These are phyloP conservation scores for Nicotiana sylvestris DNA, from an alignment of 257 asterid genomes.

Conservation along the genomic window DNA sequence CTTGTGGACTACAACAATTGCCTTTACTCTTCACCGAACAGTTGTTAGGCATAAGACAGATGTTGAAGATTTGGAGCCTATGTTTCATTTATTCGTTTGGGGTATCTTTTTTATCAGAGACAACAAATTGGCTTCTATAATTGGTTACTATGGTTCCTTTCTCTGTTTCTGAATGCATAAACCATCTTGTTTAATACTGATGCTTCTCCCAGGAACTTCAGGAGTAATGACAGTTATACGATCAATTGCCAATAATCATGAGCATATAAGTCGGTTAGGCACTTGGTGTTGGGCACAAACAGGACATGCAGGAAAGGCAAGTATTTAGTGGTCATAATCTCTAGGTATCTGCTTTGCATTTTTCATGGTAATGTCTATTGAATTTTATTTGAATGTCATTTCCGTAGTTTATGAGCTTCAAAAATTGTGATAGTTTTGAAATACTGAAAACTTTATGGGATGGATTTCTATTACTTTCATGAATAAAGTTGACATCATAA, in stretches of 20 bases:
- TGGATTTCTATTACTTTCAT: neutral
- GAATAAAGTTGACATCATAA: neutral
- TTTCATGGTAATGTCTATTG: neutral
- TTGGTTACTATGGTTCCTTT: neutral
- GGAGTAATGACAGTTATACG: conserved; percentile 85
- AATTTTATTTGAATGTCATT: neutral
- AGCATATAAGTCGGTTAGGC: conserved; percentile 73
- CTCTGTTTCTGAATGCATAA: neutral
- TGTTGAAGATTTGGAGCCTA: conserved; percentile 95
- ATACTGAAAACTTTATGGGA: neutral
- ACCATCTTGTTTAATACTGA: neutral
- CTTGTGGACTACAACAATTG: conserved; percentile 94
- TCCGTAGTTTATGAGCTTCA: neutral
- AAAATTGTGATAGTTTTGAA: neutral
- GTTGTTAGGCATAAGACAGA: conserved; percentile 98
- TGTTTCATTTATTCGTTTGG: conserved; percentile 98
- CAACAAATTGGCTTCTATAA: neutral
- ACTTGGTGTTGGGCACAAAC: conserved; percentile 93
- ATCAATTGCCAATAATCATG: conserved; percentile 77
- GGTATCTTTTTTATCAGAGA: conserved; percentile 44
- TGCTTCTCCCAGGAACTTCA: conserved; percentile 66
- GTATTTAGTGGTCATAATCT: conserved; percentile 22
- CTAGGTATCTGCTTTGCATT: neutral
- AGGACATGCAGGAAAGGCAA: conserved; percentile 88
- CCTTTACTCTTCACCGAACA: conserved; percentile 93